Evolutionary conservation across 306 rosid genomes (phyloP), one percentile per base, ranked within the genome.

Genomic region (Quercus robur): DNA sequence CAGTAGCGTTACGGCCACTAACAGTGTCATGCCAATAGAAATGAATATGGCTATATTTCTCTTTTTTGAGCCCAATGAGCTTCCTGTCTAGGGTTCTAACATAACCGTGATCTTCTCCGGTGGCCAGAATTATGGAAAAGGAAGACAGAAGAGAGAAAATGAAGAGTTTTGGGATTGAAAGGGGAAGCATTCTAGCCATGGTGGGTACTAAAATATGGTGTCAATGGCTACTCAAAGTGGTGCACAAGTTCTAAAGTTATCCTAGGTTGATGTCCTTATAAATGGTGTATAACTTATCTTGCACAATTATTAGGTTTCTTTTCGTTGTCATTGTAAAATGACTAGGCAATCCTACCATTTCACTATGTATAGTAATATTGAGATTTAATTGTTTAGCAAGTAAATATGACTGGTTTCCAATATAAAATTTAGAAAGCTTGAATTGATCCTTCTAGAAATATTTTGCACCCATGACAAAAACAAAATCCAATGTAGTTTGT

Each of bases 31-130:
- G 92, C 90, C 90, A 89, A 66, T 80, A 89, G 54, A 89, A 62
- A 4, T 64, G 75, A 59, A 89, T 80, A 75, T 89, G 92, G 83
- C 89, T 86, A 3, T 84, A 79, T 84, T 89, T 89, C 21, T 89
- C 87, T 56, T 80, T 66, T 76, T 78, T 75, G n/a, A 82, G 56
- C 3, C 88, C 90, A 5, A 80, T 1, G 1, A 76, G 75, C 78
- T 71, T 69, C 44, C 70, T 75, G 64, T 86, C 73, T 19, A 83
- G 3, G 19, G 52, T 49, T 76, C 57, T 73, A 55, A 61, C 88
- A 25, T 85, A 83, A 6, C 56, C 46, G 28, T 78, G 77, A 0
- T 76, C 74, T 30, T 69, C 80, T 17, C 52, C 82, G 1, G 55
- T 49, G 63, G 72, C 63, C 2, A 68, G 14, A 26, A 33, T 19